Evolutionary conservation across 2,329 filamentous ascomycete species (phyloP), one percentile per base, ranked within the genome.

Genomic region (Aspergillus ibericus): DNA sequence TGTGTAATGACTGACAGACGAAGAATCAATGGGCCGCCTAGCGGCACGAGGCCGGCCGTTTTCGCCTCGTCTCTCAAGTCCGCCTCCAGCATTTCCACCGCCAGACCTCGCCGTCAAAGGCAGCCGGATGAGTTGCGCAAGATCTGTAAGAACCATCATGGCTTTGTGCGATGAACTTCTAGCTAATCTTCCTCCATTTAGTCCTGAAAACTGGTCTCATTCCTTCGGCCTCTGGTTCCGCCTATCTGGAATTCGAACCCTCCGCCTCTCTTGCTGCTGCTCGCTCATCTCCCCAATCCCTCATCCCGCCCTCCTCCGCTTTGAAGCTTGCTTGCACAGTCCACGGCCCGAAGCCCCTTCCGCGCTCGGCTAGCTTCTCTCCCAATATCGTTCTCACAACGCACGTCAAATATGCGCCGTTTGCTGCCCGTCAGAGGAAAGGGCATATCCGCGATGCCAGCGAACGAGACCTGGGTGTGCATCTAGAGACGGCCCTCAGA

Each of bases 381-480:
- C 92, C 95, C 9, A 93, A 96, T 68, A 86, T 98, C 63, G 88
- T 97, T 46, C 84, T 99, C 53, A 92, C 90, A 13, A 96, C 93
- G 2, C 92, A 96, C 67, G 89, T 99, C 71, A 99, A 98, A 78
- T 98, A 96, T 73, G 93, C 95, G 0, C 93, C 95, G 0, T 99
- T 99, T 72, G 93, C 95, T 2, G 92, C 91, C 5, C 85, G 89
- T 58, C 85, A 89, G 68, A 84, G 95, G 59, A 85, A 90, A 72
- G 92, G 93, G 12, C 96, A 97, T 72, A 80, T 96, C 20, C 87
- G 93, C 48, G 93, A 98, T 73, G 83, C 88, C 15, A 88, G 84
- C 61, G 95, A 99, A 78, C 85, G 93, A 52, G 95, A 99, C 72
- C 82, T 99, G 1, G 91, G 91, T 12, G 89, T 93, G 10, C 93